Conservation (phyloP, 1,139 yeast species). For the Yamadazyma epiphylla region DNA sequence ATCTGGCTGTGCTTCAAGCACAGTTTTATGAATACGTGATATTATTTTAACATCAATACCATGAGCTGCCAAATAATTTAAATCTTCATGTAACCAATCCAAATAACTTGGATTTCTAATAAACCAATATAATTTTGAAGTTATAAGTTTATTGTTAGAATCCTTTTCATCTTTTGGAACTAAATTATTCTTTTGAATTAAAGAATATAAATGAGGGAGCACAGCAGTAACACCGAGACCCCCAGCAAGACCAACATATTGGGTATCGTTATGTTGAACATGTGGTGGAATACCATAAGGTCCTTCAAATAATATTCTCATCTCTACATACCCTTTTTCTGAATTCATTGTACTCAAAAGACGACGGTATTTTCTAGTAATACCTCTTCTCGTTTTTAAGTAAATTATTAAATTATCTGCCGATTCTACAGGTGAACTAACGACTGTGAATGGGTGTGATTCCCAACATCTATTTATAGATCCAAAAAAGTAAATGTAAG, state of each 20-base stretch:
- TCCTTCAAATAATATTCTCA: constrained; percentile 3
- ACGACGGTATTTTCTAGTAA: constrained; percentile 8
- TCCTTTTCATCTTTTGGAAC: background rate
- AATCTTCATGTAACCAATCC: constrained; percentile 4
- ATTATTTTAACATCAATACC: background rate
- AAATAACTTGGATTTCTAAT: constrained; percentile 1
- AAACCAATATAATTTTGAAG: constrained; percentile 3
- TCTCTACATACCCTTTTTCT: constrained; percentile 1
- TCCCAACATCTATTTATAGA: constrained; percentile 13
- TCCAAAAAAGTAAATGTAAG: constrained; percentile 13
- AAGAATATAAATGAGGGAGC: constrained; percentile 1
- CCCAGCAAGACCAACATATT: constrained; percentile 1
- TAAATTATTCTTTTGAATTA: background rate
- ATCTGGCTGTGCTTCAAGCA: background rate
- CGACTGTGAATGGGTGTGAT: constrained; percentile 19
- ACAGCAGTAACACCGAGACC: constrained; percentile 3
- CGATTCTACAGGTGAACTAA: constrained; percentile 7
- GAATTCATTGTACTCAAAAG: background rate
- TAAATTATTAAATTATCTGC: constrained; percentile 10
- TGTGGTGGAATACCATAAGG: constrained; percentile 2
- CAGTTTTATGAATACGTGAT: too few species aligned
- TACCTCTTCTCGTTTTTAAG: constrained; percentile 15
- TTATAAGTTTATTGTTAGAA: background rate
- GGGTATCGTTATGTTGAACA: background rate
- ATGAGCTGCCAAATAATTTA: constrained; percentile 1